phyloP scores from a whole-genome alignment of 2,329 filamentous ascomycete genomes.

The Pseudocercospora fuligena region DNA sequence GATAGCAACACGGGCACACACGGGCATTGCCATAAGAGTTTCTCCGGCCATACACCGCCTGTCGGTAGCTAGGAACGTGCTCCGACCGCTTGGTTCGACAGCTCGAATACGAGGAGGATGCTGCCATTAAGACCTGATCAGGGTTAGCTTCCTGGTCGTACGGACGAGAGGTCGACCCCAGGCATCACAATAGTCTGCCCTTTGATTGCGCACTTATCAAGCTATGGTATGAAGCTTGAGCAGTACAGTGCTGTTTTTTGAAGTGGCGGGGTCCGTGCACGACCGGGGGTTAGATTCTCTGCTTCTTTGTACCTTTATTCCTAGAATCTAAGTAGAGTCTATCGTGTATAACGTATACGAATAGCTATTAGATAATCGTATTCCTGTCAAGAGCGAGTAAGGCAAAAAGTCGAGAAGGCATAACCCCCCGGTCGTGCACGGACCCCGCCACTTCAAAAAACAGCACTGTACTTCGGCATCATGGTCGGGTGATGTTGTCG shows the following conservation, averaged over 20 bases:
- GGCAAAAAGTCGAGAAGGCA: too few species aligned
- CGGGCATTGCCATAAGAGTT: not conserved
- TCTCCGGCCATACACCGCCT: constrained; percentile 1
- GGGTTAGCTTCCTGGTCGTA: not conserved
- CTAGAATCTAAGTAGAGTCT: too few species aligned
- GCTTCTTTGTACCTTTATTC: too few species aligned
- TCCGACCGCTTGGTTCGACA: constrained; percentile 1
- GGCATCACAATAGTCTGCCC: not conserved
- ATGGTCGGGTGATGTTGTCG: not conserved
- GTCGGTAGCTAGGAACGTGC: not conserved
- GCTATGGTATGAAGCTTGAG: not conserved
- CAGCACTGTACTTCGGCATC: not conserved
- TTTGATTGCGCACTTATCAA: not conserved
- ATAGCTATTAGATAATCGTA: too few species aligned
- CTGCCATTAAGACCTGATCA: not conserved
- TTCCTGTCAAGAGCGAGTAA: too few species aligned
- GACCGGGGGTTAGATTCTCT: too few species aligned
- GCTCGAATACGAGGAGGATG: constrained; percentile 6
- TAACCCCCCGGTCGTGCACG: too few species aligned
- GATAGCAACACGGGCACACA: constrained; percentile 1
- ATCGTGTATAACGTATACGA: too few species aligned
- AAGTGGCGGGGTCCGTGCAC: too few species aligned
- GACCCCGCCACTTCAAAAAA: too few species aligned
- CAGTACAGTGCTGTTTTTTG: too few species aligned
- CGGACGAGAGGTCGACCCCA: not conserved